Percentiles rank a stretch among this genome's conserved stretches.
Evolutionary conservation across 768 basidiomycete genomes (phyloP).

Genomic region (Podaxis sp.): DNA sequence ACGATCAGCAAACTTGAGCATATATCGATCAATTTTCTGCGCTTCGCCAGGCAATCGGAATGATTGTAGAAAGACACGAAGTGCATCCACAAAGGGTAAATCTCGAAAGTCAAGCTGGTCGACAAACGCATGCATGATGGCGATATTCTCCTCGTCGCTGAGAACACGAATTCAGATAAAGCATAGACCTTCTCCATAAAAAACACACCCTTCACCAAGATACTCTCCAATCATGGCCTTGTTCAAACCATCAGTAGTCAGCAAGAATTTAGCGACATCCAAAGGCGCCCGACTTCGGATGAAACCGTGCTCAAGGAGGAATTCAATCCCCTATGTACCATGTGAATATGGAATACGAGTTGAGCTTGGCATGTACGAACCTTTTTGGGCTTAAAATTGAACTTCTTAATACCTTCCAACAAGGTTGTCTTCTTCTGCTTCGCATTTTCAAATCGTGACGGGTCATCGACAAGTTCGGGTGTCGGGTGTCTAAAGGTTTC

Average conservation of each 20-base stretch:
- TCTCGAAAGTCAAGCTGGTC: conserved; percentile 87
- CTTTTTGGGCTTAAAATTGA: conserved; percentile 98
- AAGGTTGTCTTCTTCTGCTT: conserved; percentile 96
- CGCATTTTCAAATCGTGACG: conserved; percentile 88
- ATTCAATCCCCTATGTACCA: conserved; percentile 74
- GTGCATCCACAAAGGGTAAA: conserved; percentile 82
- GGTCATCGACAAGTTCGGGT: conserved; percentile 86
- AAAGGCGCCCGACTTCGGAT: conserved; percentile 69
- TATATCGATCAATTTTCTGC: conserved; percentile 98
- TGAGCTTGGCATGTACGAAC: conserved; percentile 42
- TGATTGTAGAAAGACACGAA: conserved; percentile 87
- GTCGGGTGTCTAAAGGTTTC: conserved; percentile 68
- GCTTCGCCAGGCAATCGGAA: conserved; percentile 97
- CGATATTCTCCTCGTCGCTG: conserved; percentile 87
- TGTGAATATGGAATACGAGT: conserved; percentile 3
- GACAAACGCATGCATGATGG: conserved; percentile 97
- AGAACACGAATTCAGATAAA: conserved; percentile 9
- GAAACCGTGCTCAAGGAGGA: conserved; percentile 85
- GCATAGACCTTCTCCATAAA: background rate
- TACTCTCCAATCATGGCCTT: conserved; percentile 98
- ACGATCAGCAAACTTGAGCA: conserved; percentile 98
- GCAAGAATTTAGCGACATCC: conserved; percentile 83
- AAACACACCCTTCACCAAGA: conserved; percentile 88
- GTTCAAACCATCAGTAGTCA: conserved; percentile 87
- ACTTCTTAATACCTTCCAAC: conserved; percentile 94